Percentiles rank a stretch among this genome's conserved stretches.
These are phyloP conservation scores for Citrus unshiu DNA, from an alignment of 345 rosid genomes.

Conservation along the genomic window DNA sequence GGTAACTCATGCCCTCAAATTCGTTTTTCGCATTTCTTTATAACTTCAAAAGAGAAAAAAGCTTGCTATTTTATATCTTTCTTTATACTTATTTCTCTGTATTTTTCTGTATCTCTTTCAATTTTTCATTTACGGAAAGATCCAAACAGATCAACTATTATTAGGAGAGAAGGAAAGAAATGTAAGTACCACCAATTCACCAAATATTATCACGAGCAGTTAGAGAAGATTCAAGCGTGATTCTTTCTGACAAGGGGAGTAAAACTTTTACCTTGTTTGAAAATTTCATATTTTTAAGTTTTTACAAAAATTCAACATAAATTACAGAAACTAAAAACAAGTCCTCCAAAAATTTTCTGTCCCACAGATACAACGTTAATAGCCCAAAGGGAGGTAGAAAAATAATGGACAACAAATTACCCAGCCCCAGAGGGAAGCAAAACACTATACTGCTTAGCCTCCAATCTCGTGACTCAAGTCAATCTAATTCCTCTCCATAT, in stretches of 20 bases:
- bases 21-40: too few relatives aligned
- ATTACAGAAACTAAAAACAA: constrained; percentile 13
- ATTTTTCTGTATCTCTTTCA: not conserved
- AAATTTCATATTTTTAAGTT: constrained; percentile 11
- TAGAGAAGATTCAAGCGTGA: not conserved
- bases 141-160: not conserved
- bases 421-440: constrained; percentile 28
- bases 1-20: not conserved
- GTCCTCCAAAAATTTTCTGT: constrained; percentile 25
- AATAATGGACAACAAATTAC: constrained; percentile 27
- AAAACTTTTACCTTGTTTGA: not conserved
- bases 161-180: not conserved
- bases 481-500: constrained; percentile 20
- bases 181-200: not conserved
- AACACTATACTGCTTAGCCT: constrained; percentile 29
- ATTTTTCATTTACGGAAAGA: too few relatives aligned
- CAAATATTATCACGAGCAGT: too few relatives aligned
- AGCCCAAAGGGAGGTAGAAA: constrained; percentile 26
- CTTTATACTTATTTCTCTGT: too few relatives aligned
- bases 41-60: too few relatives aligned
- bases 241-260: not conserved
- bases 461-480: constrained; percentile 24
- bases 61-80: too few relatives aligned
- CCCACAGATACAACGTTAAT: constrained; percentile 14
- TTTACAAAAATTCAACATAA: constrained; percentile 21